Evolutionary conservation across 2,329 filamentous ascomycete species (phyloP), one percentile per base, ranked within the genome.

Genomic region (Clarireedia homoeocarpa): DNA sequence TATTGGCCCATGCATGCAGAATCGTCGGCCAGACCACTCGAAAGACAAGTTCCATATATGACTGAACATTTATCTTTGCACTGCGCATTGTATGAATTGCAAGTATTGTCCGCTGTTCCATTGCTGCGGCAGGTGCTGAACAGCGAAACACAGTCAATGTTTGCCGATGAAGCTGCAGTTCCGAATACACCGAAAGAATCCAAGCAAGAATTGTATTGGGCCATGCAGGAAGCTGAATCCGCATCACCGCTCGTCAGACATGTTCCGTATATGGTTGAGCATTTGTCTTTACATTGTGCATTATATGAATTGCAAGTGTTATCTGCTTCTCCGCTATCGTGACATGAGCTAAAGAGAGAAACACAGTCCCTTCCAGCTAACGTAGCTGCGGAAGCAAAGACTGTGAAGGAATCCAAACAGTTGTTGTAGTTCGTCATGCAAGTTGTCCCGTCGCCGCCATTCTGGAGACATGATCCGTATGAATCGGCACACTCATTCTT

Each of bases 211-310:
- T 59, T 59, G n/a, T 59, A 59, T 30, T 59, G 57, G 9, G 55
- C 57, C n/a, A 17, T 57, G 34, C 54, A 53, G 15, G 57, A 44
- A 2, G 45, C 36, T 0, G 46, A 45, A 26, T 59, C 57, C 39
- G 55, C 23, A 4, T 20, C 51, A n/a, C 57, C 57, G 40, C 57
- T 59, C 2, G 57, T 57, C 5, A 59, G 44, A 15, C 54, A 56
- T 10, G 57, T 59, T 12, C 50, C 55, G 20, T 59, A 59, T 14
- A 59, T 59, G 10, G 57, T 59, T 27, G 54, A 57, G 20, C 57
- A 59, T 48, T 59, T 59, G 46, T 59, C 57, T 48, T 59, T 59
- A 50, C 57, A 59, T 40, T 59, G 57, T n/a, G 57, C 57, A 26
- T 56, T 56, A 9, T 39, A n/a, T 20, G 44, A 44, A 17, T 59